Conservation (phyloP, 2,329 filamentous ascomycete species). For the Laburnicola sp. region DNA sequence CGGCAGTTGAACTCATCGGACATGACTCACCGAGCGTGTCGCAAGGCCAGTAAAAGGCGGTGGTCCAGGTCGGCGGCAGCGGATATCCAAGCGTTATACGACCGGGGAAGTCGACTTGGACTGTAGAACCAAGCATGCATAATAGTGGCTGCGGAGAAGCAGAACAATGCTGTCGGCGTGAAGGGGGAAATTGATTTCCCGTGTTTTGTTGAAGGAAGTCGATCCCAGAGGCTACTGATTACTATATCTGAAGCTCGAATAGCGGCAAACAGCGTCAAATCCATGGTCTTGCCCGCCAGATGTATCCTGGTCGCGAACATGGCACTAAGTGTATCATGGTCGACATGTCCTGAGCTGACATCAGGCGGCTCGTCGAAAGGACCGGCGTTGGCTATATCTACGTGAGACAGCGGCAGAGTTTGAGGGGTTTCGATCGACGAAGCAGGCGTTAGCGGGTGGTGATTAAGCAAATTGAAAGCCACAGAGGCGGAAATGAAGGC, state of each 20-base stretch:
- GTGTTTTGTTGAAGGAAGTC: conserved; percentile 48
- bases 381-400: conserved; percentile 18
- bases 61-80: conserved; percentile 74
- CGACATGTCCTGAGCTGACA: conserved; percentile 4
- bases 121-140: conserved; percentile 91
- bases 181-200: conserved; percentile 41
- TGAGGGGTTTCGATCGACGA: not conserved
- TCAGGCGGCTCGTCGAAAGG: conserved; percentile 35
- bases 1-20: not conserved
- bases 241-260: conserved; percentile 73
- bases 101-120: conserved; percentile 68
- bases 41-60: conserved; percentile 74
- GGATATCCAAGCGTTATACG: conserved; percentile 82
- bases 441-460: conserved; percentile 24
- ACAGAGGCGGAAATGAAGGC: conserved; percentile 55
- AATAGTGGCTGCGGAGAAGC: conserved; percentile 70
- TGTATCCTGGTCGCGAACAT: conserved; percentile 18
- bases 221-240: conserved; percentile 52
- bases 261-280: conserved; percentile 77
- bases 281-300: conserved; percentile 73
- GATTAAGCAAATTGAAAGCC: conserved; percentile 55
- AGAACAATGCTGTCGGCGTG: conserved; percentile 72
- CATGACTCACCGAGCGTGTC: conserved; percentile 57
- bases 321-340: conserved; percentile 9
- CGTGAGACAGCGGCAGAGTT: conserved; percentile 11